phyloP scores from a whole-genome alignment of 2,329 filamentous ascomycete genomes.

The Rhynchosporium secalis region DNA sequence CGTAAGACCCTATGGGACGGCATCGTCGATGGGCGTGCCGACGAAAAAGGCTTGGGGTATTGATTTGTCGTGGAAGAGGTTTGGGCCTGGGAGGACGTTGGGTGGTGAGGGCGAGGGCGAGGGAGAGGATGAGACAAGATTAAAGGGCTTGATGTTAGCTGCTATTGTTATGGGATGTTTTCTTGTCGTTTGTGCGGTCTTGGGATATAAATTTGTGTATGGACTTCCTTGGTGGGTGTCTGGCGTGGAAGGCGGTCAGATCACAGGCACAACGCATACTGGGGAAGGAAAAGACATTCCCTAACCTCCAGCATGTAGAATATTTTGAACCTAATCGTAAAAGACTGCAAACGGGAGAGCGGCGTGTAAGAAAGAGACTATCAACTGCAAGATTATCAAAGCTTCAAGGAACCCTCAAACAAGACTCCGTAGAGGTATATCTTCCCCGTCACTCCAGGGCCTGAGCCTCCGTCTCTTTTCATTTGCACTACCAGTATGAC shows the following conservation, averaged over 20 bases:
- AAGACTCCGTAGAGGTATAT: not conserved
- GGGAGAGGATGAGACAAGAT: constrained; percentile 9
- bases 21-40: not conserved
- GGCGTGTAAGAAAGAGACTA: no score
- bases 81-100: constrained; percentile 88
- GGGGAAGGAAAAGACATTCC: constrained; percentile 7
- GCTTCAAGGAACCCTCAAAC: not conserved
- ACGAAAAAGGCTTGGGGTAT: constrained; percentile 17
- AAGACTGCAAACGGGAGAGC: not conserved
- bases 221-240: constrained; percentile 6
- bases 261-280: not conserved
- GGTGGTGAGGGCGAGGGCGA: constrained; percentile 14
- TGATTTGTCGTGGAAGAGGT: constrained; percentile 67
- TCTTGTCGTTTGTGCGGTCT: constrained; percentile 14
- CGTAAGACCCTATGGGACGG: constrained; percentile 21
- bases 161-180: constrained; percentile 19
- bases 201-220: constrained; percentile 12
- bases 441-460: not conserved
- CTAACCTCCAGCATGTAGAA: not conserved
- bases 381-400: not conserved
- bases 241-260: not conserved
- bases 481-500: not conserved
- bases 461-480: not conserved
- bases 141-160: constrained; percentile 17
- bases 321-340: not conserved